Percentiles rank a stretch among this genome's conserved stretches.
Evolutionary conservation across 2,329 filamentous ascomycete species (phyloP).

Genomic region (Calonectria crousiana): DNA sequence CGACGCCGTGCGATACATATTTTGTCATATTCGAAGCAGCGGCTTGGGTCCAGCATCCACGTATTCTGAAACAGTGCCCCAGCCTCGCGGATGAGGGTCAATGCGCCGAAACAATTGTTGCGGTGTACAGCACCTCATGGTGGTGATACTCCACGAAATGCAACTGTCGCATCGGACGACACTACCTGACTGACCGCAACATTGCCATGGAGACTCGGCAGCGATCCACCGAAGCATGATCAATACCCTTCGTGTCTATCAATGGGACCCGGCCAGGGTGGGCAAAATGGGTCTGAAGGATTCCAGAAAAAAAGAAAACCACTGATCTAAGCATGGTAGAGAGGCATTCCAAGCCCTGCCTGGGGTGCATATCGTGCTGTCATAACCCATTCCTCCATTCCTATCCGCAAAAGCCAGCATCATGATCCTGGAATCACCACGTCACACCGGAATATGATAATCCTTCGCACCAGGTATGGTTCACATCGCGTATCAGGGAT

Average conservation of each 20-base stretch:
- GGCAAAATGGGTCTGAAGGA: background rate
- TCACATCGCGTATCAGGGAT: background rate
- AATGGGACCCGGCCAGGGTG: background rate
- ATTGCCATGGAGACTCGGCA: background rate
- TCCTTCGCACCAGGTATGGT: background rate
- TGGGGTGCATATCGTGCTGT: background rate
- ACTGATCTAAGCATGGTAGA: slow-evolving; percentile 7
- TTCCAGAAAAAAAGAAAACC: slow-evolving; percentile 17
- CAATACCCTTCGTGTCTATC: too few species aligned
- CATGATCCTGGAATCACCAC: slow-evolving; percentile 6
- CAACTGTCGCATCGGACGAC: background rate
- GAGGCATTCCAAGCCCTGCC: background rate
- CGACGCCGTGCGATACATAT: background rate
- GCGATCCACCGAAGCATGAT: background rate
- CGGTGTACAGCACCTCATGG: background rate
- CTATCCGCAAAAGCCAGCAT: slow-evolving; percentile 6
- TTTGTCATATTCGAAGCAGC: slow-evolving; percentile 1
- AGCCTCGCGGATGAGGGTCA: slow-evolving; percentile 7
- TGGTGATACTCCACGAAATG: background rate
- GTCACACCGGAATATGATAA: slow-evolving; percentile 13
- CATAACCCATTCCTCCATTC: background rate
- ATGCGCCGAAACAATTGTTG: slow-evolving; percentile 6
- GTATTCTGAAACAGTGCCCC: slow-evolving; percentile 25
- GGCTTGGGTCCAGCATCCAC: background rate
- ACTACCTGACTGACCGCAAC: background rate